Evolutionary conservation across 2,329 filamentous ascomycete genomes (phyloP), one percentile per base, ranked within the genome.

Genomic region (Hymenoscyphus fraxineus): DNA sequence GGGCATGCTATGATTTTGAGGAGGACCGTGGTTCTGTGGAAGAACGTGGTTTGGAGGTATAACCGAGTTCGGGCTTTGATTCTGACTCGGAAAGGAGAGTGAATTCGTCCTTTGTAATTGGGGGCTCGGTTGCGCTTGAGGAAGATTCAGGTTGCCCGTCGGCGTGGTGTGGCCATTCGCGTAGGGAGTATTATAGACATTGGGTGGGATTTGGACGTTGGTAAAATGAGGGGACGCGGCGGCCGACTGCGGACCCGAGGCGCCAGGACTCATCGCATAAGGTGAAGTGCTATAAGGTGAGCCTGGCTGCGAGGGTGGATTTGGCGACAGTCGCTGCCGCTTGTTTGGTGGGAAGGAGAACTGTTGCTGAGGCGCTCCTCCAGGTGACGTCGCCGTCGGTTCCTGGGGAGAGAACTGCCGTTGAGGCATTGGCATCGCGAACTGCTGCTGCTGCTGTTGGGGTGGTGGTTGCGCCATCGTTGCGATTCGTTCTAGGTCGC

Each of bases 251-350:
- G 68, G 58, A 9, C 68, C 66, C 54, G 71, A 62, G 31, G 78
- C 72, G 47, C 75, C 76, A 22, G 83, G 83, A 63, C 81, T 82
- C 68, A 80, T 77, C 7, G 77, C 76, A 69, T 81, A 84, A 70
- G 82, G 78, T 67, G 85, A 81, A 70, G 79, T 76, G 68, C 81
- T 80, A 73, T 87, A 87, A 0, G 86, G 85, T 40, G 87, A 90
- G 60, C 80, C 82, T 64, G 88, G 88, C 69, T 88, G 87, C 35
- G 89, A 88, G n/a, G 82, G 78, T 40, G 88, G 84, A 64, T 87
- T 88, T 60, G 89, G 88, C 32, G 89, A 91, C 58, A 91, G 79
- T 64, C 86, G 88, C 75, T 84, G 88, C 75, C 90, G 85, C 79
- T 95, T 94, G 65, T 84, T 85, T 16, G 91, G 88, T 59, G 90